Percentiles rank a stretch among this genome's conserved stretches.
Evolutionary conservation across 2,329 filamentous ascomycete genomes (phyloP).

Genomic region (Pestalotiopsis sp.): DNA sequence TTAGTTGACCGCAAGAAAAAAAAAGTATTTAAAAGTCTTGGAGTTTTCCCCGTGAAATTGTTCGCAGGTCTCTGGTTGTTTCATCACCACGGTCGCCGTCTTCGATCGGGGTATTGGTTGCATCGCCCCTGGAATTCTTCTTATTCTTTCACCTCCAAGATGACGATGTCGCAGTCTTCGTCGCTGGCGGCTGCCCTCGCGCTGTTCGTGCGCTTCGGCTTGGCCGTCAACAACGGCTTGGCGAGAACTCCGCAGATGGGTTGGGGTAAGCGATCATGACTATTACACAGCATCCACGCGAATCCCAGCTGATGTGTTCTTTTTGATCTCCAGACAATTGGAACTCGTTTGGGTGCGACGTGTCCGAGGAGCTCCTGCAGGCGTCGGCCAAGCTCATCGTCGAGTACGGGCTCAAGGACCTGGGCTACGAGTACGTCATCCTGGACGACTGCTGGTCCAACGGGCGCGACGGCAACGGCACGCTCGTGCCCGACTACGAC

Average conservation of each 20-base stretch:
- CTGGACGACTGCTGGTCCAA: conserved; percentile 11
- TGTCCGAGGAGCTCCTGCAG: conserved; percentile 10
- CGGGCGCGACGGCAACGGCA: conserved; percentile 3
- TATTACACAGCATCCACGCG: not conserved
- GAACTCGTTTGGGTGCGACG: conserved; percentile 11
- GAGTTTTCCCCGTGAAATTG: not conserved
- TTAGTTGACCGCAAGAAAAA: not conserved
- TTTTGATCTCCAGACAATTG: conserved; percentile 4
- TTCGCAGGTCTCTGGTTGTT: not conserved
- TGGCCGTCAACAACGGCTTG: conserved; percentile 7
- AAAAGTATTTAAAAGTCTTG: not conserved
- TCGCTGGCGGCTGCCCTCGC: not conserved
- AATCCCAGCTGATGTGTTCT: not conserved
- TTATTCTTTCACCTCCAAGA: not conserved
- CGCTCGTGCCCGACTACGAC: not conserved
- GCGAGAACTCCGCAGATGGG: conserved; percentile 1
- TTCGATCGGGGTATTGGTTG: not conserved
- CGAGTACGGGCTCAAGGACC: conserved; percentile 10
- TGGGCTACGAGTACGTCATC: conserved; percentile 9
- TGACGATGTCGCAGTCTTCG: not conserved
- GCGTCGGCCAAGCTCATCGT: conserved; percentile 4
- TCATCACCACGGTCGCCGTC: not conserved
- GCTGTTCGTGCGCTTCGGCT: not conserved
- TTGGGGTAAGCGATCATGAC: conserved; percentile 4
- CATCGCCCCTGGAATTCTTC: not conserved